Conservation (phyloP, 768 basidiomycete genomes). For the Baorangia bicolor region DNA sequence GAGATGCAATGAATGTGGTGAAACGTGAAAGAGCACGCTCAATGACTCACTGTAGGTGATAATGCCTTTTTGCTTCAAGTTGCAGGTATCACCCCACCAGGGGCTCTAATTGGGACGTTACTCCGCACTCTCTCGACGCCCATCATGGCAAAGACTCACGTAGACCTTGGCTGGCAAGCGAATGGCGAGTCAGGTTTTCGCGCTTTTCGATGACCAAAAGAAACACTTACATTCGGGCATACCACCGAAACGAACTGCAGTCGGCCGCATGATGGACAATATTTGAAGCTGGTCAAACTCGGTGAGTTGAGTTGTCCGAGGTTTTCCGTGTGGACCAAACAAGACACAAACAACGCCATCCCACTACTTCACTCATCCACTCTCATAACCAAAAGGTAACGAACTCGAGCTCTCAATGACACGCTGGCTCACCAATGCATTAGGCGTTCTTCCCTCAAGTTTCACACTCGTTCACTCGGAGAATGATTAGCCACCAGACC, state of each 20-base stretch:
- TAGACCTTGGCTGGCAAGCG: conserved; percentile 65
- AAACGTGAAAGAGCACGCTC: neutral
- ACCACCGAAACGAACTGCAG: conserved; percentile 58
- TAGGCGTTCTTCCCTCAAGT: neutral
- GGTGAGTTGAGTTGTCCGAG: conserved; percentile 18
- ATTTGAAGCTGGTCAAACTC: neutral
- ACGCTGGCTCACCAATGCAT: neutral
- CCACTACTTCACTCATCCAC: neutral
- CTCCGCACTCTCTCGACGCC: neutral
- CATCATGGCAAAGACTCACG: conserved; percentile 50
- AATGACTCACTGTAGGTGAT: conserved; percentile 71
- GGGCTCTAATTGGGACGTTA: conserved; percentile 51
- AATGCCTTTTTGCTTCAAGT: conserved; percentile 73
- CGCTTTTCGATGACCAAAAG: neutral
- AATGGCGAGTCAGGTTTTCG: conserved; percentile 5
- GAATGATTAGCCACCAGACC: conserved; percentile 80
- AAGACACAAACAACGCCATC: conserved; percentile 30
- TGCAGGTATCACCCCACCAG: conserved; percentile 87
- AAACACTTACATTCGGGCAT: conserved; percentile 79
- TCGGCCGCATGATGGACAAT: conserved; percentile 43
- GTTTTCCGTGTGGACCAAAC: conserved; percentile 35
- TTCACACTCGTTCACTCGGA: conserved; percentile 12
- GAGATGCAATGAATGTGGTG: neutral
- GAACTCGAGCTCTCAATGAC: neutral
- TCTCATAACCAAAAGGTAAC: conserved; percentile 20